Conservation (phyloP, 306 rosid genomes). For the Cucurbita moschata region DNA sequence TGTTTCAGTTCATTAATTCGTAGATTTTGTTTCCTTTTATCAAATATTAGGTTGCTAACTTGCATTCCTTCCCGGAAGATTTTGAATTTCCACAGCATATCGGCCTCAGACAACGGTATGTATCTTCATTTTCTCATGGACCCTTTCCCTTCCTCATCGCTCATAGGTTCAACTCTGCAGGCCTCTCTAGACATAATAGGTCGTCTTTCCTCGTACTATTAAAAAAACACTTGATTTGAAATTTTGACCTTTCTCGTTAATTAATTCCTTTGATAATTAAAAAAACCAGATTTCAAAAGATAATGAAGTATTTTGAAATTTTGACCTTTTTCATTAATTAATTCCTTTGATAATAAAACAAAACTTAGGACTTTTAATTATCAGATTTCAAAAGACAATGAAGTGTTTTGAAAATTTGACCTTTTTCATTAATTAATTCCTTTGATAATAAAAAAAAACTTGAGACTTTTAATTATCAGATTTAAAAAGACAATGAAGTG, state of each 20-base stretch:
- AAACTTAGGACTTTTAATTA: no score
- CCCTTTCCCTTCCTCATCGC: not conserved
- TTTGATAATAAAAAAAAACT: no score
- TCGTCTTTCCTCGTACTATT: not conserved
- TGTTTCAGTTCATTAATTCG: not conserved
- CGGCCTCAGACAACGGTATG: constrained; percentile 78
- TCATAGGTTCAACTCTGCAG: not conserved
- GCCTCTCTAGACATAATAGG: not conserved
- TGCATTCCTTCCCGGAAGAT: constrained; percentile 72
- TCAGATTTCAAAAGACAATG: no score
- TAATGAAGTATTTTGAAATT: no score
- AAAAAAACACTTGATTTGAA: not conserved
- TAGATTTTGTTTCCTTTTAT: constrained; percentile 1
- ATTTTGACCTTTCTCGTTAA: not conserved
- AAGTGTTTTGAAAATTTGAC: no score
- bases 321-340: no score
- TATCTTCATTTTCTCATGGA: not conserved
- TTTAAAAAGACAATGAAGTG: no score
- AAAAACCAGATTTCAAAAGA: no score
- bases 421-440: no score
- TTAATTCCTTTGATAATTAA: not conserved
- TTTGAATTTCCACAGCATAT: constrained; percentile 65
- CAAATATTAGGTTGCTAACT: constrained; percentile 56
- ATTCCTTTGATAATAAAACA: no score
- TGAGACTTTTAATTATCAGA: no score